Conservation (phyloP, 345 rosid genomes). For the Anacardium occidentale region DNA sequence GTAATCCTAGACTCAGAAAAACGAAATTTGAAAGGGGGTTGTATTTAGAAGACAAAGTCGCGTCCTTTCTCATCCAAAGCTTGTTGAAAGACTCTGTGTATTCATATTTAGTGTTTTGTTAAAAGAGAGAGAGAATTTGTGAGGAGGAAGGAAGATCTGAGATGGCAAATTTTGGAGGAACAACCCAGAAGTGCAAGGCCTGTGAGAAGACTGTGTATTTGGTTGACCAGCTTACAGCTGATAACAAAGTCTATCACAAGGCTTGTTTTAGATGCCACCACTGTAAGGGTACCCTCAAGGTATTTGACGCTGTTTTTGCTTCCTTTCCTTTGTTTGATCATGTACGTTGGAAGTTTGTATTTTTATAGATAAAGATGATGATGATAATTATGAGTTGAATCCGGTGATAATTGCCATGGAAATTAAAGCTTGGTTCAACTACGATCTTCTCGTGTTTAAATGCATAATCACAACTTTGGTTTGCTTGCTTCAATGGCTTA, state of each 20-base stretch:
- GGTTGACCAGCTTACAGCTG: constrained; percentile 51
- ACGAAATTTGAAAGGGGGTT: neutral
- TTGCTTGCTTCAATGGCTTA: neutral
- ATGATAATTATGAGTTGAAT: neutral
- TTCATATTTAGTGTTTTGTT: constrained; percentile 2
- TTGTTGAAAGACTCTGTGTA: neutral
- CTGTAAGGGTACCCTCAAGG: constrained; percentile 57
- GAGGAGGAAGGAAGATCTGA: constrained; percentile 2
- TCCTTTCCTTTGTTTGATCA: constrained; percentile 10
- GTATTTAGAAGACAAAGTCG: constrained; percentile 3
- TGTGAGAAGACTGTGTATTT: constrained; percentile 54
- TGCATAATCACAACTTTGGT: neutral
- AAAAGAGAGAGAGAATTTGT: constrained; percentile 10
- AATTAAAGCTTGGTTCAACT: neutral
- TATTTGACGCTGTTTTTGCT: neutral
- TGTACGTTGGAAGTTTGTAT: neutral
- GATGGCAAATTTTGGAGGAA: constrained; percentile 50
- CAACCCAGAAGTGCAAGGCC: constrained; percentile 52
- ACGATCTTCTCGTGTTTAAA: neutral
- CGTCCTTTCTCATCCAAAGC: neutral
- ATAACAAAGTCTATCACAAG: constrained; percentile 44
- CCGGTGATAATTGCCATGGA: neutral
- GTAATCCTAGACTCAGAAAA: constrained; percentile 3
- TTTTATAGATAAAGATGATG: constrained; percentile 12
- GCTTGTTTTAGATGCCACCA: constrained; percentile 58